Base-by-base conservation (phyloP, 768 basidiomycete genomes). In the Mrakia gelida region DNA sequence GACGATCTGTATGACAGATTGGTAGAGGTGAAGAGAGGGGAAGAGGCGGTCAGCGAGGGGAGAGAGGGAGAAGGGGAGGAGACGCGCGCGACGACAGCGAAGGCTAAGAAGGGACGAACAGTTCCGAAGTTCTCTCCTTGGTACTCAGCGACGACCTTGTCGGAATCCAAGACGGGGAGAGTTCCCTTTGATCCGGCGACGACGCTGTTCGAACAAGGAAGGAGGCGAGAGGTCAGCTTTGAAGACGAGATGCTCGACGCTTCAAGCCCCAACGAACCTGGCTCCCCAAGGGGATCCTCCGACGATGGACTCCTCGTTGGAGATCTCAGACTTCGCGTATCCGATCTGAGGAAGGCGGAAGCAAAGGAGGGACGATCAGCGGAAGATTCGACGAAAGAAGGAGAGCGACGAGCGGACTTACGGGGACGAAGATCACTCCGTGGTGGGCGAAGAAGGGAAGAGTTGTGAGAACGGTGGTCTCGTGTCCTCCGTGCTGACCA, bases 241-340 rank as follows among this genome's bases (percentile, higher is more conserved):
- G 54, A 18, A 2, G 26, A 28, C 59, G 56, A 56, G 56, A 56
- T n/a, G 56, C 3, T 4, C 2, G 16, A 32, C 34, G 62, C 3
- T n/a, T n/a, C n/a, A n/a, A n/a, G n/a, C n/a, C n/a, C n/a, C n/a
- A n/a, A 70, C 56, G 65, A 75, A 67, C n/a, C n/a, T n/a, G n/a
- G 77, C 61, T 65, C 75, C 73, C 67, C 68, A 79, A 63, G 78
- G 59, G 34, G 74, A 75, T 18, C 78, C 78, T 3, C 78, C 78
- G 32, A 65, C 70, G 34, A 79, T 71, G 21, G 43, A 63, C 45
- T 52, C 34, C 68, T 72, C 68, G 59, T 75, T 71, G 54, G 68
- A 45, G 59, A 75, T 56, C 70, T 75, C 75, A 2, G 56, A n/a
- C 38, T 54, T 56, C 34, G 65, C 65, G 68, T 70, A 79, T 11